Base-by-base conservation (phyloP, 176 grass and related monocot species). In the Hordeum marinum region DNA sequence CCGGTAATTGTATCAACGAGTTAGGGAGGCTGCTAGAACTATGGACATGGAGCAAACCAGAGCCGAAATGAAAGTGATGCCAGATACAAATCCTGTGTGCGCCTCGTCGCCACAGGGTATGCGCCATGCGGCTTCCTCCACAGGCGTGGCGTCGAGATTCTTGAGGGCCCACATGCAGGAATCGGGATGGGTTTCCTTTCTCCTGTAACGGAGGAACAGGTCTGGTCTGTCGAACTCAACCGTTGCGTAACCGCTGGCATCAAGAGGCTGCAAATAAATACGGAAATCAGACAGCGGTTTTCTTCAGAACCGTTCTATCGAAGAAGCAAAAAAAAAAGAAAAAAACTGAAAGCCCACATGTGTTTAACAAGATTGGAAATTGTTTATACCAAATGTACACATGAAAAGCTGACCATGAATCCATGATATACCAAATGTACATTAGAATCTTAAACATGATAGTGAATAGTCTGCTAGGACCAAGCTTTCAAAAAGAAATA, bases 101-200 rank as follows among this genome's bases (percentile, higher is more conserved):
- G 79, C 88, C 71, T 90, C 37, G 36, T 89, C 86, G 64, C 93
- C 93, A 45, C 93, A 92, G n/a, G 96, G 96, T 67, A 96, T 68
- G 20, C 26, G 84, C 93, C 91, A 99, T n/a, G 17, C 21, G 14
- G 88, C 29, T 79, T 64, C 88, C 41, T 86, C 86, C 65, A 82
- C 24, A 20, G 75, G 32, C 40, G 35, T 29, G 11, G 31, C 50
- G 14, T 89, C 52, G 13, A 89, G 36, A 80, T 85, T 14, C 62
- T 52, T 45, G 37, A 85, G 14, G 7, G 17, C 66, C 88, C 91
- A 96, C 13, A 43, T 39, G 75, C 90, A 99, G 21, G 88, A 52
- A 54, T 29, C 83, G 24, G 85, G 72, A 45, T 29, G 41, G 1
- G 37, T 24, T 27, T 89, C 62, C 21, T 85, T 97, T 79, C 80